Base-by-base conservation (phyloP, 306 rosid species). In the Ceratonia siliqua region DNA sequence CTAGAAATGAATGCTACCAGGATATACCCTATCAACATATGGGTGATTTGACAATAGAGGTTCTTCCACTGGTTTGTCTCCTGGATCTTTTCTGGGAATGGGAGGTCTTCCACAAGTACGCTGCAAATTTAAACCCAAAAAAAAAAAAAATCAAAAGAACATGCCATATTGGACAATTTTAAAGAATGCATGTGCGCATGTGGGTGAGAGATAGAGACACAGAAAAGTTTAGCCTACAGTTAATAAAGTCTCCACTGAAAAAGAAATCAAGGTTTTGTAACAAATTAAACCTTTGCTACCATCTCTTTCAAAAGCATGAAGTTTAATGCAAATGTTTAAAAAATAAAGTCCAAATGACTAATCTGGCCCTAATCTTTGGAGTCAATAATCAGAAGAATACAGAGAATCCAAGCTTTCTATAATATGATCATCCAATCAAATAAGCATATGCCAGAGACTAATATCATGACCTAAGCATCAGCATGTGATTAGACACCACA, bases 81-180 rank as follows among this genome's bases (percentile, higher is more conserved):
- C 88, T 30, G 95, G 96, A 73, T 90, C 92, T 84, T 87, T 94
- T 76, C 95, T 88, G 48, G 99, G 97, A 73, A 91, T 56, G 5
- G 99, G 99, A 72, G 96, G 93, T 62, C 99, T 85, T 82, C 96
- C 93, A 86, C 89, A 70, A 76, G 91, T 95, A 78, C 89, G 97
- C 99, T 94, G 84, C 81, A 78, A 78, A 77, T 50, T 71, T 48
- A 18, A 54, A 78, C 18, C n/a, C n/a, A n/a, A n/a, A n/a, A n/a
- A n/a, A n/a, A n/a, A n/a, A n/a, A n/a, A n/a, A n/a, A n/a, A n/a
- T n/a, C n/a, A n/a, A n/a, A 66, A 6, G 32, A 46, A 73, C 72
- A 74, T 18, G 24, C 33, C 7, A 64, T 48, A 50, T 56, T 62
- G 65, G 52, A 52, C 61, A 38, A 67, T 20, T 59, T 53, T 62